Conservation (phyloP, 331 rosid genomes). For the Saraca asoca region DNA sequence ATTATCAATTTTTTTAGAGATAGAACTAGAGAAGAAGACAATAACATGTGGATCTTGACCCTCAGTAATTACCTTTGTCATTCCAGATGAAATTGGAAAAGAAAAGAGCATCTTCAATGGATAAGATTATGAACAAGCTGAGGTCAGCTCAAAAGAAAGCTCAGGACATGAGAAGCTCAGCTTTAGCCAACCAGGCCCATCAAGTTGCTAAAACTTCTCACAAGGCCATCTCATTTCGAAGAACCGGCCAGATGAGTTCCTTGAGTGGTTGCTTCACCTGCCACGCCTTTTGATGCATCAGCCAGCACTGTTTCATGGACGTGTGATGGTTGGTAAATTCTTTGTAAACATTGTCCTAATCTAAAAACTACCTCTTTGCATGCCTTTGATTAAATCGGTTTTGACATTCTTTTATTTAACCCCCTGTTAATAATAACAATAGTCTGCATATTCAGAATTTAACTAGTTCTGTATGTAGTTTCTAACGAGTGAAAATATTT, state of each 20-base stretch:
- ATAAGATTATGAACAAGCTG: constrained; percentile 92
- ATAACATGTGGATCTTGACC: not conserved
- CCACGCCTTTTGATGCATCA: constrained; percentile 66
- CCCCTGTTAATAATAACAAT: not conserved
- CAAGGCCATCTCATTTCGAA: constrained; percentile 57
- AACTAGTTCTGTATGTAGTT: constrained; percentile 11
- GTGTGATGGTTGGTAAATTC: constrained; percentile 50
- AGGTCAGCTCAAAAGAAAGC: constrained; percentile 87
- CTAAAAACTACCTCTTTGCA: constrained; percentile 12
- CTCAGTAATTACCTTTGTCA: constrained; percentile 22
- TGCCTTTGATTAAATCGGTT: constrained; percentile 11
- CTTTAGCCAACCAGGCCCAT: constrained; percentile 55
- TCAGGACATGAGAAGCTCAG: constrained; percentile 89
- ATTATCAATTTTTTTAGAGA: no score
- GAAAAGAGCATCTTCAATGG: constrained; percentile 90
- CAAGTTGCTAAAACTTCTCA: constrained; percentile 58
- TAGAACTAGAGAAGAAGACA: no score
- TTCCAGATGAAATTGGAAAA: constrained; percentile 95
- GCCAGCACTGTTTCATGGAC: constrained; percentile 27
- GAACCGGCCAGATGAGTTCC: constrained; percentile 65
- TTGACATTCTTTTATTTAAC: not conserved
- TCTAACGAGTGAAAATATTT: not conserved
- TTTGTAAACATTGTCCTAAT: not conserved
- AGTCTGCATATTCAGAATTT: not conserved
- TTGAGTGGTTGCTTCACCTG: constrained; percentile 90